Base-by-base conservation (phyloP, 1,139 yeast species). In the Lodderomyces pseudojiufengensis region DNA sequence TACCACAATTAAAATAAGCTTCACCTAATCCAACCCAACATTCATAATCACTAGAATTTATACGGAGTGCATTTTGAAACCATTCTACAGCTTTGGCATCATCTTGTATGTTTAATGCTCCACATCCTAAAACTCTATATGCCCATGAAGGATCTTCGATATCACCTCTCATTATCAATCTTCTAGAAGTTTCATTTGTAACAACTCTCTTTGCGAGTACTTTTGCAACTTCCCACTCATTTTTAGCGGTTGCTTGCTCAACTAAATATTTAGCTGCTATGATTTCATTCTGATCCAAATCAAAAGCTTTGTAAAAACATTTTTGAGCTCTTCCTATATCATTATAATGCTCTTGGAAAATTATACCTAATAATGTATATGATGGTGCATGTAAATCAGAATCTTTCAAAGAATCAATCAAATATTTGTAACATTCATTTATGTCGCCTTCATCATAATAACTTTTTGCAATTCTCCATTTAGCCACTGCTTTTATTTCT, bases 1-100 rank as follows among this genome's bases (percentile, higher is more conserved):
- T 72, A 5, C 98, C 98, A 57, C 95, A 78, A 31, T 80, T 76
- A 39, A 73, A 69, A 55, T 92, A 92, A 0, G 97, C 94, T 56
- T 94, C 98, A 14, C 98, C 98, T 26, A 92, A 65, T 0, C 97
- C 97, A 18, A 84, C 70, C 97, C 97, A 90, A 9, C 95, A 81
- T 47, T 84, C 81, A 7, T 74, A 57, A 58, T 92, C 97, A 39
- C 56, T 51, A 0, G 84, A 66, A 26, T 79, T 65, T 46, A 84
- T 64, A 43, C 97, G 71, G 38, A 94, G 65, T 0, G 96, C 90
- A 21, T 80, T 76, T 58, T 92, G 98, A 52, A 87, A 88, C 77
- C 85, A 80, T 55, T 85, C 92, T 30, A 90, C 81, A 0, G 98
- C 95, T 39, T 79, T 80, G 2, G 79, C 79, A 47, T 80, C 87